Evolutionary conservation across 208 protist genomes (phyloP).

Genomic region (Spongospora subterranea): DNA sequence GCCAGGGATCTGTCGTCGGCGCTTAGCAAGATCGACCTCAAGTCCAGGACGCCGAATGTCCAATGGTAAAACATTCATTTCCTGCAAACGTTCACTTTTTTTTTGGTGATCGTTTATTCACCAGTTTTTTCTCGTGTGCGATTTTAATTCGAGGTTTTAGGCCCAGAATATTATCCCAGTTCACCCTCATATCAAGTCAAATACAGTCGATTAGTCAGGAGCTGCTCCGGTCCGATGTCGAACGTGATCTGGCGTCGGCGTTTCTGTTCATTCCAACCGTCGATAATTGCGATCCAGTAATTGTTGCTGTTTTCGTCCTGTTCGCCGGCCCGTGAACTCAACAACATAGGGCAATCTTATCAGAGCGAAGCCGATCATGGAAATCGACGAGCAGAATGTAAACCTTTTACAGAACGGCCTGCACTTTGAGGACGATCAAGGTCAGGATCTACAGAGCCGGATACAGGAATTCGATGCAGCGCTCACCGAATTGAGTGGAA

Average conservation of each 20-base stretch:
- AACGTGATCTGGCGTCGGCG: conserved; percentile 33
- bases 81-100: neutral
- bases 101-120: neutral
- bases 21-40: neutral
- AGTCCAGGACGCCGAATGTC: neutral
- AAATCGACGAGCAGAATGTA: conserved; percentile 17
- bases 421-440: no score
- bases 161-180: conserved; percentile 29
- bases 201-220: neutral
- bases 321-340: neutral
- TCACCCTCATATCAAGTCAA: neutral
- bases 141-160: neutral
- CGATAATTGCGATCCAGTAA: conserved; percentile 30
- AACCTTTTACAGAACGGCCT: no score
- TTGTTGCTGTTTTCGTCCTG: neutral
- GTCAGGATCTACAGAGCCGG: no score
- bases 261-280: conserved; percentile 51
- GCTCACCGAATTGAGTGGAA: no score
- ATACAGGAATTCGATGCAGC: no score
- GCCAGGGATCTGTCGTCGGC: neutral
- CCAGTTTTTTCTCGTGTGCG: neutral
- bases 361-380: conserved; percentile 21
- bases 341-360: neutral
- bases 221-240: conserved; percentile 32
- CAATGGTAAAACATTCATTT: neutral